Evolutionary conservation across 1,139 yeast genomes (phyloP).

Genomic region (Starmera stellimalicola): DNA sequence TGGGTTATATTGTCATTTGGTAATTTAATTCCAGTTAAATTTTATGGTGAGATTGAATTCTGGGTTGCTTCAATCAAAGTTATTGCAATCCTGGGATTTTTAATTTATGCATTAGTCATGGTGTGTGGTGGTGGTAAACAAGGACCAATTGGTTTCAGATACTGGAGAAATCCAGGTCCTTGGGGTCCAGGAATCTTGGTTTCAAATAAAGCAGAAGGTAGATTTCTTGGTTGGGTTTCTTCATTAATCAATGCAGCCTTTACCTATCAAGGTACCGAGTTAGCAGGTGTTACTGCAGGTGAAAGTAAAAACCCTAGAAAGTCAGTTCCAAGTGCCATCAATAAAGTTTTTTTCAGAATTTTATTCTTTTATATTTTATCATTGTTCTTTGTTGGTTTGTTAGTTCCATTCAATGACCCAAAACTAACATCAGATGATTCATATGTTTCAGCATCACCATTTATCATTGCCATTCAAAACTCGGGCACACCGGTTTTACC

Average conservation of each 20-base stretch:
- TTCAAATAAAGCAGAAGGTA: slow-evolving; percentile 32
- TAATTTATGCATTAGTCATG: slow-evolving; percentile 56
- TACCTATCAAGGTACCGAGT: slow-evolving; percentile 72
- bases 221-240: slow-evolving; percentile 53
- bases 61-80: slow-evolving; percentile 63
- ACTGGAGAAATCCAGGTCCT: slow-evolving; percentile 60
- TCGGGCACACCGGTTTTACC: slow-evolving; percentile 42
- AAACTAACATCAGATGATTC: slow-evolving; percentile 32
- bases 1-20: slow-evolving; percentile 33
- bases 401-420: slow-evolving; percentile 62
- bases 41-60: slow-evolving; percentile 61
- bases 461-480: slow-evolving; percentile 43
- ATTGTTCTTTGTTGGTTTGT: slow-evolving; percentile 60
- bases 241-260: slow-evolving; percentile 66
- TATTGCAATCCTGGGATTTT: slow-evolving; percentile 62
- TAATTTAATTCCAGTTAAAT: slow-evolving; percentile 54
- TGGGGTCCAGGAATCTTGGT: slow-evolving; percentile 43
- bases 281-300: slow-evolving; percentile 67
- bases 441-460: slow-evolving; percentile 47
- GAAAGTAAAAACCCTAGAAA: slow-evolving; percentile 73
- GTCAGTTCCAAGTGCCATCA: slow-evolving; percentile 71
- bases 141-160: slow-evolving; percentile 69
- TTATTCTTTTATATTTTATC: slow-evolving; percentile 60
- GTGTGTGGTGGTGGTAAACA: slow-evolving; percentile 64
- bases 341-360: slow-evolving; percentile 70